Evolutionary conservation across 2,329 filamentous ascomycete genomes (phyloP).

Genomic region (Lachnellula suecica): DNA sequence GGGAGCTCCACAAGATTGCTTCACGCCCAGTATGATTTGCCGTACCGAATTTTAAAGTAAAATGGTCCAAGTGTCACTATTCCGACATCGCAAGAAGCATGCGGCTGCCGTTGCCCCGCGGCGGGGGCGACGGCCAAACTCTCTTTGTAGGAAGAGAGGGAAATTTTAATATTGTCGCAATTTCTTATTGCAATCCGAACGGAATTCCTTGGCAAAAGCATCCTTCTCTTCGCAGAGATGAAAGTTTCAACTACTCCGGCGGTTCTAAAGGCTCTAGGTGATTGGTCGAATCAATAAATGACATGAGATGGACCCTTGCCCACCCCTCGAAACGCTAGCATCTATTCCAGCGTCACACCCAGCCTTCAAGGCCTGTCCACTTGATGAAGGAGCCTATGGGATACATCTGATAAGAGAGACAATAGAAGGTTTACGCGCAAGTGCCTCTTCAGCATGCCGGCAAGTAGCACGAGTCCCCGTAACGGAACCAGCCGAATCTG

Average conservation of each 20-base stretch:
- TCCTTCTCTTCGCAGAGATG: no score
- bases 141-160: no score
- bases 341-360: background rate
- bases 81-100: constrained; percentile 1
- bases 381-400: no score
- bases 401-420: no score
- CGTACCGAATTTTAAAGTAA: background rate
- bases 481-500: background rate
- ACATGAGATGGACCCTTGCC: background rate
- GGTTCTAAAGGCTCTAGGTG: background rate
- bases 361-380: background rate
- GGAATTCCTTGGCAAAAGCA: no score
- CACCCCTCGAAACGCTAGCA: no score
- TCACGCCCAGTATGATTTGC: background rate
- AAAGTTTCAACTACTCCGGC: no score
- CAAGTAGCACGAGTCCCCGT: background rate
- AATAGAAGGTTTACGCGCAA: background rate
- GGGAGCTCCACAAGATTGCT: background rate
- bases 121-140: no score
- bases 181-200: no score
- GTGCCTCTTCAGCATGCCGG: background rate
- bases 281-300: background rate
- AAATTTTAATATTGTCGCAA: no score
- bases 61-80: background rate
- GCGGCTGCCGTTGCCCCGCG: background rate